Evolutionary conservation across 352 stramenopile genomes (phyloP), one percentile per base, ranked within the genome.

Genomic region (Globisporangium carolinianum): DNA sequence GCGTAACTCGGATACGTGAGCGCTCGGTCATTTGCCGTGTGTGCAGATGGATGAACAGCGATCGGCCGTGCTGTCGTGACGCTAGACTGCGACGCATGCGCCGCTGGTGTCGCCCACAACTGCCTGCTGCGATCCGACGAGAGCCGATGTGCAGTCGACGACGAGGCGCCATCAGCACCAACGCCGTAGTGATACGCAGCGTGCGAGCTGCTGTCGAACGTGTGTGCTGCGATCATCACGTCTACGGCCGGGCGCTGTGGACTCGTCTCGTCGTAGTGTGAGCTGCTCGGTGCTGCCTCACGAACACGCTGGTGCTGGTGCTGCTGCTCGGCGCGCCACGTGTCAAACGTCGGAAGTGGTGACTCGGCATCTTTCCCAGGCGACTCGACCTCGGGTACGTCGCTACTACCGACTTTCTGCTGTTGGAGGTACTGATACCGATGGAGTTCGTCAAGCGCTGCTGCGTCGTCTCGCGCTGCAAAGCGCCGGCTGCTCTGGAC

Each of bases 21-120:
- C 41, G 6, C 15, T 48, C 14, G 45, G 5, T 48, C 45, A 14
- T 48, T 46, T 10, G 41, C 15, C 11, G 15, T n/a, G 41, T 46
- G 41, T 10, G 10, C 41, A 12, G 11, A 15, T 10, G 15, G 2
- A 12, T 46, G 41, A 14, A 10, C 15, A 46, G 41, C 24, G 24
- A 46, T 15, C 41, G 7, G 11, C 8, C 41, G 41, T 46, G 41
- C 24, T 46, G 41, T 10, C 10, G 9, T 46, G 7, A 4, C 41
- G 15, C 41, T 46, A 4, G 41, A 46, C 15, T 10, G 41, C 7
- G 41, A 46, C 2, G 14, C 38, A 6, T 32, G 42, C 0, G 55
- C 50, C 0, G 52, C 3, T 45, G 67, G 67, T 3, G 60, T 58
- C 18, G 76, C 69, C 58, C 64, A 75, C 14, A 75, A 43, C 17